Evolutionary conservation across 2,329 filamentous ascomycete species (phyloP).

Genomic region (Penicillium palitans): DNA sequence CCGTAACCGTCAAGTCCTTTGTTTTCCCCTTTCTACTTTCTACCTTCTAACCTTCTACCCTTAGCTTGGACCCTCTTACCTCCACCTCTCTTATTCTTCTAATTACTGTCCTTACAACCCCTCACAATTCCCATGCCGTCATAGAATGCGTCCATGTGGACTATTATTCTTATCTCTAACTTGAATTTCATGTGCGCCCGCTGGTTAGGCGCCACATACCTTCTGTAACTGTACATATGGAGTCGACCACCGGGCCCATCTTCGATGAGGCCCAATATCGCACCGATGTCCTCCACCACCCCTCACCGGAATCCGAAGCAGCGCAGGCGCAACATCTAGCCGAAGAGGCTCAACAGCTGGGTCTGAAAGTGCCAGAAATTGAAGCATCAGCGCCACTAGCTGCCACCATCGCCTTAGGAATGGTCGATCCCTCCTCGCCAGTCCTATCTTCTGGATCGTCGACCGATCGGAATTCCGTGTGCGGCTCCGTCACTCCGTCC

Average conservation of each 20-base stretch:
- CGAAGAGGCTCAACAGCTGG: slow-evolving; percentile 41
- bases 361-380: slow-evolving; percentile 37
- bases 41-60: not conserved
- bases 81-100: not conserved
- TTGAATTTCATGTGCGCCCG: slow-evolving; percentile 23
- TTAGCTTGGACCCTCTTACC: slow-evolving; percentile 12
- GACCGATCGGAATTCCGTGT: slow-evolving; percentile 34
- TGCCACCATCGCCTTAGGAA: slow-evolving; percentile 38
- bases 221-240: slow-evolving; percentile 25
- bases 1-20: not conserved
- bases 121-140: slow-evolving; percentile 29
- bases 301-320: slow-evolving; percentile 39
- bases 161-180: slow-evolving; percentile 22
- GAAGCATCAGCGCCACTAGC: slow-evolving; percentile 36
- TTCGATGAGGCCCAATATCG: slow-evolving; percentile 44
- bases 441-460: slow-evolving; percentile 36
- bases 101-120: slow-evolving; percentile 7
- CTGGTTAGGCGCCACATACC: slow-evolving; percentile 23
- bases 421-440: slow-evolving; percentile 38
- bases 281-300: slow-evolving; percentile 36
- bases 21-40: not conserved
- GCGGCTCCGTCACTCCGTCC: slow-evolving; percentile 27
- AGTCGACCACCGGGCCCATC: slow-evolving; percentile 14
- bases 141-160: slow-evolving; percentile 31
- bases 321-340: slow-evolving; percentile 40